Evolutionary conservation across 352 stramenopile species (phyloP).

Genomic region (Phytopythium vexans): DNA sequence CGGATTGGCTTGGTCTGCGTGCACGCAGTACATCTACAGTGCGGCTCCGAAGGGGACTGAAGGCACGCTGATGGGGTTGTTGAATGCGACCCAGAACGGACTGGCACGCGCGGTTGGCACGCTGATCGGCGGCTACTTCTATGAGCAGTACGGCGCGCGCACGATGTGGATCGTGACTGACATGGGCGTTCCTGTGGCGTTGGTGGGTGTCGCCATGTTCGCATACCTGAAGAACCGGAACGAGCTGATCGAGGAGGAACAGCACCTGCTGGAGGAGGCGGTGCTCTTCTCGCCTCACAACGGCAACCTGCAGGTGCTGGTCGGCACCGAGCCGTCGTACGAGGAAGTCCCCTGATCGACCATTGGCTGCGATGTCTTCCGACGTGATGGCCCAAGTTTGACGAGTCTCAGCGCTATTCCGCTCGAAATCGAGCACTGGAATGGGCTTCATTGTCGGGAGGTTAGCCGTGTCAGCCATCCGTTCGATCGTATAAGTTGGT

Average conservation of each 20-base stretch:
- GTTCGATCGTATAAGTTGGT: too few relatives aligned
- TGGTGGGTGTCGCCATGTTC: constrained; percentile 52
- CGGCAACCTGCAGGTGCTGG: constrained; percentile 36
- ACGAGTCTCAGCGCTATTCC: too few relatives aligned
- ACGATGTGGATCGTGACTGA: constrained; percentile 72
- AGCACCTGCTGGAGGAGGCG: constrained; percentile 26
- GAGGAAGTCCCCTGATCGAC: constrained; percentile 21
- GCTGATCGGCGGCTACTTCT: constrained; percentile 74
- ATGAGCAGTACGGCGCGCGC: constrained; percentile 58
- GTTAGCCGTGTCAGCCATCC: too few relatives aligned
- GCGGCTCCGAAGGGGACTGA: constrained; percentile 52
- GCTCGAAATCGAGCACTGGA: too few relatives aligned
- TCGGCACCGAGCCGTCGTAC: constrained; percentile 11
- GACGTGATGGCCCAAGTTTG: too few relatives aligned
- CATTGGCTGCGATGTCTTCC: too few relatives aligned
- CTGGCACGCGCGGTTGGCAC: constrained; percentile 61
- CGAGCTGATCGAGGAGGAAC: constrained; percentile 23
- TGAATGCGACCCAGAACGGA: constrained; percentile 76
- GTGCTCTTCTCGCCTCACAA: constrained; percentile 64
- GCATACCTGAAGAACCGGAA: constrained; percentile 49
- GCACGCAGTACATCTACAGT: constrained; percentile 75
- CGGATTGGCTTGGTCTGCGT: constrained; percentile 66
- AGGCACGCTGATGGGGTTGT: constrained; percentile 71
- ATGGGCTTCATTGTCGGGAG: too few relatives aligned
- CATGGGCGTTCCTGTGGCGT: constrained; percentile 58